Conservation (phyloP, 257 asterid genomes). For the Solanum megistacrolobum region DNA sequence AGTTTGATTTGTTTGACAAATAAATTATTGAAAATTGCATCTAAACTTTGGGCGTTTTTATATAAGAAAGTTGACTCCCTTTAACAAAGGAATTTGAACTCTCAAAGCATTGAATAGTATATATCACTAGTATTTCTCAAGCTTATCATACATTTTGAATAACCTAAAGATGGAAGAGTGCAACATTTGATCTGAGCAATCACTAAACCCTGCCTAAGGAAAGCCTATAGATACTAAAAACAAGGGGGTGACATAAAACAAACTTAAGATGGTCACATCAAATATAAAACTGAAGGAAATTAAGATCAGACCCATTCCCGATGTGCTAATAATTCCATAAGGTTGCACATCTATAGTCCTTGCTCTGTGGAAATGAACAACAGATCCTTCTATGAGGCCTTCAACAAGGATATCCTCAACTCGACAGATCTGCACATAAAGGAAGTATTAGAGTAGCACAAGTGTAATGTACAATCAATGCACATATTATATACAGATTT, state of each 20-base stretch:
- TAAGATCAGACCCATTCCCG: conserved; percentile 77
- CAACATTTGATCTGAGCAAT: neutral
- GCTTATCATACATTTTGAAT: neutral
- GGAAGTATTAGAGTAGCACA: neutral
- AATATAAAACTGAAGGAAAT: neutral
- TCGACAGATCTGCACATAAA: conserved; percentile 68
- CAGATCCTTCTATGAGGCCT: conserved; percentile 92
- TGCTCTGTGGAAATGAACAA: conserved; percentile 96
- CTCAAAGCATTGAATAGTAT: neutral
- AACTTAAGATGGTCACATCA: neutral
- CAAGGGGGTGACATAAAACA: neutral
- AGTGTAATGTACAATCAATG: neutral
- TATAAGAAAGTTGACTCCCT: neutral
- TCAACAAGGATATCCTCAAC: conserved; percentile 97
- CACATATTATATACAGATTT: neutral
- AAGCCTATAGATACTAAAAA: neutral
- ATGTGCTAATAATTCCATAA: conserved; percentile 83
- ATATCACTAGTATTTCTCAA: neutral
- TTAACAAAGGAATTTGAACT: neutral
- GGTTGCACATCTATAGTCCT: conserved; percentile 59
- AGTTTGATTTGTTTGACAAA: neutral
- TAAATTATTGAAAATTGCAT: neutral
- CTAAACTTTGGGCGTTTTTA: neutral
- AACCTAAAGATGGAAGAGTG: neutral
- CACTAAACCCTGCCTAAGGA: neutral